Evolutionary conservation across 2,329 filamentous ascomycete species (phyloP).

Genomic region (Aspergillus aculeatus): DNA sequence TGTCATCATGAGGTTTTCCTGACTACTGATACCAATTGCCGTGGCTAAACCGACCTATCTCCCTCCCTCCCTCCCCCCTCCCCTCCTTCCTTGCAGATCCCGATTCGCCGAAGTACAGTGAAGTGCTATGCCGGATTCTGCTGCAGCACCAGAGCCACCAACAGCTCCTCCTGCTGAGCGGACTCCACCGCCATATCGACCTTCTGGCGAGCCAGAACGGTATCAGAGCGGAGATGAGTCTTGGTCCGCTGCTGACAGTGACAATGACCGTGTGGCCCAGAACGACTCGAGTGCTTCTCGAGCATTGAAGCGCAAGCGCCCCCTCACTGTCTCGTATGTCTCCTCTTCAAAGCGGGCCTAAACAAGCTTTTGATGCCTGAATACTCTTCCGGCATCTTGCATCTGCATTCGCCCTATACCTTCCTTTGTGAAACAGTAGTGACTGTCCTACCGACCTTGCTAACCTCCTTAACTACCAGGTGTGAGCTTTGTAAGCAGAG

Average conservation of each 20-base stretch:
- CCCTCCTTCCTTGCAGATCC: constrained; percentile 7
- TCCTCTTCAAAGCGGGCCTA: neutral
- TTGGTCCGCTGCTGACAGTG: constrained; percentile 37
- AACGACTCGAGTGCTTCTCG: constrained; percentile 30
- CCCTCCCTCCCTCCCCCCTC: constrained; percentile 9
- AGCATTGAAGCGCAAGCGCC: constrained; percentile 38
- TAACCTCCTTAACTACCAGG: constrained; percentile 20
- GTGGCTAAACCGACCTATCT: constrained; percentile 15
- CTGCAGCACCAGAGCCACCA: constrained; percentile 5
- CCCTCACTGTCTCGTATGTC: constrained; percentile 39
- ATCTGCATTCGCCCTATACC: no score
- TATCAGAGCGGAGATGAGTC: constrained; percentile 36
- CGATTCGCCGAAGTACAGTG: constrained; percentile 31
- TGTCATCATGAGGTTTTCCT: constrained; percentile 10
- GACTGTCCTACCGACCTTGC: neutral
- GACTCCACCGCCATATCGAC: constrained; percentile 23
- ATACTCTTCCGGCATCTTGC: no score
- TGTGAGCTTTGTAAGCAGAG: constrained; percentile 47
- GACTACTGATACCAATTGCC: constrained; percentile 7
- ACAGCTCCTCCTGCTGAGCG: constrained; percentile 22
- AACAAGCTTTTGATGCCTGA: neutral
- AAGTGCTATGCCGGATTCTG: constrained; percentile 32
- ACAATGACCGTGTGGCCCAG: constrained; percentile 27
- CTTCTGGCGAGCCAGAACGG: constrained; percentile 24
- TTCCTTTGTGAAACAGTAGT: neutral